Base-by-base conservation (phyloP, 2,329 filamentous ascomycete species). In the Fusarium continuum region DNA sequence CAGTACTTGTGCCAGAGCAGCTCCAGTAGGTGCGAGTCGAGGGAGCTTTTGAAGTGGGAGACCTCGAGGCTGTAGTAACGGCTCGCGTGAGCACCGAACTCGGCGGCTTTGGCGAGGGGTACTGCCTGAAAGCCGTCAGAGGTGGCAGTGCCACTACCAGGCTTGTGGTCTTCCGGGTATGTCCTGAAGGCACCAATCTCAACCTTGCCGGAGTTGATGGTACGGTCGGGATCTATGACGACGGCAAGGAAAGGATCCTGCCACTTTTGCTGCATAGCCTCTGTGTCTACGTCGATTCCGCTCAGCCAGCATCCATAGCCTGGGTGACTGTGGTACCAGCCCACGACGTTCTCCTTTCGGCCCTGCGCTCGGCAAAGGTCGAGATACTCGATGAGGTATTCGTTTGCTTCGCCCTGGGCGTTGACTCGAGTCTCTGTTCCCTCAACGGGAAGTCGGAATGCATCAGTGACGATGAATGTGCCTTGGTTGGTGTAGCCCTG, bases 371-470 rank as follows among this genome's bases (percentile, higher is more conserved):
- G 85, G 68, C 90, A 91, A 4, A 88, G 81, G 68, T 89, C 83
- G 23, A 96, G 84, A 74, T 96, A 98, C 66, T 91, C 87, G 50
- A 97, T 88, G 82, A 98, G 92, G 80, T 98, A 99, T 80, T 98
- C 95, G 80, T 98, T 96, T 49, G 94, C 95, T 70, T 98, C 93
- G 67, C 91, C 90, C 73, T 97, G 93, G 0, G 95, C 95, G 75
- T 99, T 99, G 69, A 99, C 95, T 60, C 95, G 85, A 3, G 95
- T 99, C 80, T 99, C 95, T n/a, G 95, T 99, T 22, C 95, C 95
- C 75, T 99, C 95, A 34, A 99, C 95, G 0, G 95, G 95, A 32
- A 99, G 81, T 17, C 93, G 88, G 78, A 98, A 95, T 22, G 93
- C 92, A 73, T 99, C 95, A 2, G 93, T 98, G 49, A 99, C 90